Evolutionary conservation across 495 filamentous ascomycete species (phyloP).

Genomic region (Penicillium longicatenatum): DNA sequence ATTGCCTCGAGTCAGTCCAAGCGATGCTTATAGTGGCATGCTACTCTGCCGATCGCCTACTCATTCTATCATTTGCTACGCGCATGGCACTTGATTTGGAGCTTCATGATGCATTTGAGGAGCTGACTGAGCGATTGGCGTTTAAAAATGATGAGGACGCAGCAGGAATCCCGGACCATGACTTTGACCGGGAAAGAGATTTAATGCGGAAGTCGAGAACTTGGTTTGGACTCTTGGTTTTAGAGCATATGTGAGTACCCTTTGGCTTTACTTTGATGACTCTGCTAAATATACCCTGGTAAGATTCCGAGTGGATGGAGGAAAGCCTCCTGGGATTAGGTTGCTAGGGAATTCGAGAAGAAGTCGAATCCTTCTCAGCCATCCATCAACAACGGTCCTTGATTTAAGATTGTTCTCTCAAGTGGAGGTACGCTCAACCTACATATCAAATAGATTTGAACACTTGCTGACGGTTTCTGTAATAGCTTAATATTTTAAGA

Average conservation of each 20-base stretch:
- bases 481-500: constrained; percentile 45
- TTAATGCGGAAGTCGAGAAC: constrained; percentile 45
- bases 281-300: not conserved
- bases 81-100: constrained; percentile 49
- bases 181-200: constrained; percentile 29
- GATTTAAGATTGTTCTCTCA: constrained; percentile 55
- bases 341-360: constrained; percentile 41
- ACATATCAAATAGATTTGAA: not conserved
- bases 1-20: constrained; percentile 49
- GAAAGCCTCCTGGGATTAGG: constrained; percentile 48
- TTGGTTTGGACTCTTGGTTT: constrained; percentile 49
- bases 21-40: constrained; percentile 50
- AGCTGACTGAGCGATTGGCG: constrained; percentile 35
- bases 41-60: constrained; percentile 50
- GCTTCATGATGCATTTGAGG: constrained; percentile 44
- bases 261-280: not conserved
- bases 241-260: constrained; percentile 46
- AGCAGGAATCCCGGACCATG: constrained; percentile 12
- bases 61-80: constrained; percentile 49
- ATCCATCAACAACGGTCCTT: constrained; percentile 43
- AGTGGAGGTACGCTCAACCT: constrained; percentile 43
- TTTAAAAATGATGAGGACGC: constrained; percentile 28
- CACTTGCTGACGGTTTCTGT: constrained; percentile 11
- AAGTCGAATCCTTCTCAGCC: constrained; percentile 45
- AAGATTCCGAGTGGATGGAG: constrained; percentile 53